These are phyloP conservation scores for Venturia asperata DNA, from an alignment of 2,329 filamentous ascomycete species.

Conservation along the genomic window DNA sequence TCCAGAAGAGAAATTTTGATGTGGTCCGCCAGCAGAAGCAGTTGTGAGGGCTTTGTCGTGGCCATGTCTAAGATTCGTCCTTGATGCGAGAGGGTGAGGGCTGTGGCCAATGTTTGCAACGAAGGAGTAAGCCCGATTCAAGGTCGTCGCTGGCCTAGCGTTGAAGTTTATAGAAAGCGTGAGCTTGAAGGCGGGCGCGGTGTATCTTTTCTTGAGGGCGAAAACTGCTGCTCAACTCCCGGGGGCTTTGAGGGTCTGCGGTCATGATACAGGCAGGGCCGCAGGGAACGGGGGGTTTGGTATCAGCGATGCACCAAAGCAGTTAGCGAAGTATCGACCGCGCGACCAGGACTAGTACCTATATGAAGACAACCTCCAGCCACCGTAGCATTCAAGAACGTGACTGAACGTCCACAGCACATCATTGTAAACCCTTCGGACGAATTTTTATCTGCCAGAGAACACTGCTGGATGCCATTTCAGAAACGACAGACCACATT, in stretches of 20 bases:
- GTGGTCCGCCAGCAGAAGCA: conserved; percentile 90
- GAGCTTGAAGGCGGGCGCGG: neutral
- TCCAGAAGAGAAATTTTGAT: conserved; percentile 94
- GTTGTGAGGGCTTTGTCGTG: conserved; percentile 56
- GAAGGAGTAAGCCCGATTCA: neutral
- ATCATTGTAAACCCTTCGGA: neutral
- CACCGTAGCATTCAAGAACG: neutral
- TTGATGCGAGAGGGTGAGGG: neutral
- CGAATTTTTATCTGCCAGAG: neutral
- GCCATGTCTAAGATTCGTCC: conserved; percentile 24
- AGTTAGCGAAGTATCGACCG: neutral
- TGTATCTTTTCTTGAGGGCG: neutral
- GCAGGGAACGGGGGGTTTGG: neutral
- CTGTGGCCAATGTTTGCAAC: neutral
- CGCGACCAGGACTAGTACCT: neutral
- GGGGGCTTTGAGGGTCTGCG: neutral
- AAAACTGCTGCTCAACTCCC: neutral
- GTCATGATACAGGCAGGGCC: neutral
- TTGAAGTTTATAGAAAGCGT: neutral
- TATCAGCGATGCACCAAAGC: conserved; percentile 4
- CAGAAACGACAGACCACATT: neutral
- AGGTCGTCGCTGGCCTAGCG: neutral
- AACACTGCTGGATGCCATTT: neutral
- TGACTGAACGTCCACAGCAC: neutral
- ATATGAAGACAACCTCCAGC: neutral